Evolutionary conservation across 345 rosid genomes (phyloP).

Genomic region (Hibiscus trionum): DNA sequence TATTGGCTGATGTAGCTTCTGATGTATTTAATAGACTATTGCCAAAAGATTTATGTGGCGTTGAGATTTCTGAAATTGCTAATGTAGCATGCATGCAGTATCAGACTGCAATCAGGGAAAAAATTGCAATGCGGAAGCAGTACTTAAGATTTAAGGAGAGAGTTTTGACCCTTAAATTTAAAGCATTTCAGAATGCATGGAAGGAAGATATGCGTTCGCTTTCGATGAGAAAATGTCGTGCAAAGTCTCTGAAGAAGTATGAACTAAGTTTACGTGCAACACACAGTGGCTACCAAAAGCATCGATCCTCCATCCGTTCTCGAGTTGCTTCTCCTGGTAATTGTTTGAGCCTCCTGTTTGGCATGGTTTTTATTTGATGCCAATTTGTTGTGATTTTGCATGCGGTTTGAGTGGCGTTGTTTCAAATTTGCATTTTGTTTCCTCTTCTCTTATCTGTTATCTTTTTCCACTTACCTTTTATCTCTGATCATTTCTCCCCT

Average conservation of each 20-base stretch:
- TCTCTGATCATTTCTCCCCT: no score
- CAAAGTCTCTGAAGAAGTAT: conserved; percentile 58
- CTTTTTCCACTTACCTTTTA: no score
- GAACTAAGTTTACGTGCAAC: conserved; percentile 44
- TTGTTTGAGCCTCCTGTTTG: conserved; percentile 3
- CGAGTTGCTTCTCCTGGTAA: conserved; percentile 66
- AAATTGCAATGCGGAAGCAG: conserved; percentile 36
- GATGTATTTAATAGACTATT: conserved; percentile 45
- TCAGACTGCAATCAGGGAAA: conserved; percentile 38
- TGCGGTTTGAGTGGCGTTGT: not conserved
- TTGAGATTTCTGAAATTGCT: conserved; percentile 28
- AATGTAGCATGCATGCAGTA: conserved; percentile 18
- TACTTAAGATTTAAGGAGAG: conserved; percentile 65
- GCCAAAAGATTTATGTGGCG: conserved; percentile 28
- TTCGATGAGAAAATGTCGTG: conserved; percentile 44
- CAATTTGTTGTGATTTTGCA: not conserved
- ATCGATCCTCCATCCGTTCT: conserved; percentile 60
- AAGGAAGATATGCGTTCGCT: conserved; percentile 68
- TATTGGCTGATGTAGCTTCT: conserved; percentile 44
- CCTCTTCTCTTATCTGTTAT: no score
- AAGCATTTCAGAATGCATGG: conserved; percentile 70
- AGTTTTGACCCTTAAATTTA: conserved; percentile 65
- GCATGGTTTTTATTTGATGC: not conserved
- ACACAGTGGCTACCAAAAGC: conserved; percentile 44
- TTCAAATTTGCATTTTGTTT: not conserved